These are phyloP conservation scores for Astrothelium macrocarpum DNA, from an alignment of 495 filamentous ascomycete species.

Conservation along the genomic window DNA sequence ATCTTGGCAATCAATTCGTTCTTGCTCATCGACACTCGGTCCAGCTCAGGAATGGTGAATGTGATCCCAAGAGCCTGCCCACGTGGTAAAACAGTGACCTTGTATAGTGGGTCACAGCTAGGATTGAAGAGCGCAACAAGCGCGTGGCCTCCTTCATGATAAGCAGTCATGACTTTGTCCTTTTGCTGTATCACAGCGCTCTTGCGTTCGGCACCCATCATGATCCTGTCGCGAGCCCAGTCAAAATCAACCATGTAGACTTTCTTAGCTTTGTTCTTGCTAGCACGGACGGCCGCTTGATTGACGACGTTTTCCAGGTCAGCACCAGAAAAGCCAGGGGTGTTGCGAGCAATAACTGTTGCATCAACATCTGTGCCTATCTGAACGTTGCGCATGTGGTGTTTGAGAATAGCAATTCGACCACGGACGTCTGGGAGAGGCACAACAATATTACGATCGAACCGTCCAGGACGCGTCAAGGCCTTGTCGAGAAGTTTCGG, in stretches of 20 bases:
- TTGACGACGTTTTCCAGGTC: conserved; percentile 95
- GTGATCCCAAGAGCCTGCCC: conserved; percentile 80
- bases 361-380: conserved; percentile 70
- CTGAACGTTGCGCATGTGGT: conserved; percentile 84
- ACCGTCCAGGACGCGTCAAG: conserved; percentile 84
- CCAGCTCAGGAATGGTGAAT: conserved; percentile 75
- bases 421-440: conserved; percentile 92
- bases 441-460: conserved; percentile 83
- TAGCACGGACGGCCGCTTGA: conserved; percentile 86
- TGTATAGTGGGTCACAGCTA: conserved; percentile 69
- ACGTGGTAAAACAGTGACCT: conserved; percentile 91
- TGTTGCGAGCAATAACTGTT: conserved; percentile 70
- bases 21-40: conserved; percentile 70
- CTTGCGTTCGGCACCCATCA: conserved; percentile 89
- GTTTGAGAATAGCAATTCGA: conserved; percentile 78
- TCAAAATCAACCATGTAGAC: conserved; percentile 79
- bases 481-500: conserved; percentile 91
- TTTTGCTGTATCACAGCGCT: conserved; percentile 80
- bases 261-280: conserved; percentile 60
- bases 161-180: conserved; percentile 83
- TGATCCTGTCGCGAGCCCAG: conserved; percentile 96
- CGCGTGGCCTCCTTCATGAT: conserved; percentile 94
- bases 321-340: conserved; percentile 86
- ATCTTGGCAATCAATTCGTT: conserved; percentile 64
- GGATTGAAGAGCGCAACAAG: conserved; percentile 75